phyloP scores from a whole-genome alignment of 1,284 basidiomycete species.

The Amylostereum chailletii region DNA sequence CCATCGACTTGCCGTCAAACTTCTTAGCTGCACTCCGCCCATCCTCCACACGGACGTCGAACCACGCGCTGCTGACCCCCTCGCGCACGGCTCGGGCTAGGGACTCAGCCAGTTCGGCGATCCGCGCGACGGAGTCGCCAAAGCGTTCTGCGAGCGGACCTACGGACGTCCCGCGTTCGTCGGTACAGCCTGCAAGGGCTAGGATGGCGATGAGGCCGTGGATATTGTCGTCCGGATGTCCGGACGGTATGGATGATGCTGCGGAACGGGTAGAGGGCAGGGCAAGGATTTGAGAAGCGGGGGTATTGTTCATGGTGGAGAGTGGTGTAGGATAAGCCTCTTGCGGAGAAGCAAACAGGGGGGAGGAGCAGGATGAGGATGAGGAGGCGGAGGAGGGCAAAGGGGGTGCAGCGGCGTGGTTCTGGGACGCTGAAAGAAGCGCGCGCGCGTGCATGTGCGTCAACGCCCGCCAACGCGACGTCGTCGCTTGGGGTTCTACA shows the following conservation, averaged over 20 bases:
- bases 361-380: slow-evolving; percentile 15
- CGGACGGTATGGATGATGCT: slow-evolving; percentile 7
- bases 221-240: slow-evolving; percentile 18
- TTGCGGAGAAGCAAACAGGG: slow-evolving; percentile 1
- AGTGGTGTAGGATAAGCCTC: slow-evolving; percentile 14
- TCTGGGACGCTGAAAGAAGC: slow-evolving; percentile 14
- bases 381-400: slow-evolving; percentile 13
- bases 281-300: slow-evolving; percentile 7
- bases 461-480: slow-evolving; percentile 29
- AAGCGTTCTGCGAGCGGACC: slow-evolving; percentile 22
- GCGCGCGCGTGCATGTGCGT: slow-evolving; percentile 24
- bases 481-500: slow-evolving; percentile 27
- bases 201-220: slow-evolving; percentile 26
- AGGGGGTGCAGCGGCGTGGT: slow-evolving; percentile 13
- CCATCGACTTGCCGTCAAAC: slow-evolving; percentile 24
- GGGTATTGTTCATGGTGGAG: slow-evolving; percentile 13
- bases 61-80: slow-evolving; percentile 26
- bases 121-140: slow-evolving; percentile 19
- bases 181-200: slow-evolving; percentile 24
- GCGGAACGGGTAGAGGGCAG: slow-evolving; percentile 6
- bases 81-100: slow-evolving; percentile 23
- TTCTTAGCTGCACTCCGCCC: slow-evolving; percentile 6
- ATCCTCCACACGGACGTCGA: slow-evolving; percentile 21
- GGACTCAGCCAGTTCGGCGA: slow-evolving; percentile 21
- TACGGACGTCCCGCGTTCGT: slow-evolving; percentile 20